These are phyloP conservation scores for Withania somnifera DNA, from an alignment of 305 asterid genomes.

Conservation along the genomic window DNA sequence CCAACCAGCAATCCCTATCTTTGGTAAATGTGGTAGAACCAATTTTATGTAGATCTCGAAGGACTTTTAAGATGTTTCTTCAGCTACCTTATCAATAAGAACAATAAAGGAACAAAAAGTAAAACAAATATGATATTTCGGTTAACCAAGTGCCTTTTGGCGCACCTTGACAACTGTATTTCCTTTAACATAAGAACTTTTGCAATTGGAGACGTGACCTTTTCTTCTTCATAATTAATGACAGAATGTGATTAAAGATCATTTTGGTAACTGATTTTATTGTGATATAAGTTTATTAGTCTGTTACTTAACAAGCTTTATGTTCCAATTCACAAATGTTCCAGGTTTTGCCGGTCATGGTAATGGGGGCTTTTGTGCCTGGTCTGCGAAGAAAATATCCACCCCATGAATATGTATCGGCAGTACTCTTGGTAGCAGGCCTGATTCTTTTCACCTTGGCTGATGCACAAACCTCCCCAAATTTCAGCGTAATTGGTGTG, in stretches of 20 bases:
- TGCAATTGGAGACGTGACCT: too few relatives aligned
- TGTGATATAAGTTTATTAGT: background rate
- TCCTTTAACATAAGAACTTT: background rate
- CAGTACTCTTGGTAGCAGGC: constrained; percentile 69
- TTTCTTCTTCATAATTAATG: background rate
- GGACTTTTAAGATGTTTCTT: background rate
- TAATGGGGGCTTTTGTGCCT: constrained; percentile 89
- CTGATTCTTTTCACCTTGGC: constrained; percentile 86
- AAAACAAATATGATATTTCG: background rate
- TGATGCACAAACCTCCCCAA: constrained; percentile 77
- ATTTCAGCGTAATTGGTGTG: constrained; percentile 71
- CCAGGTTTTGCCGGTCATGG: constrained; percentile 90
- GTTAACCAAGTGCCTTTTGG: background rate
- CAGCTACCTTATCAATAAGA: background rate
- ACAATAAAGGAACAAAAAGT: background rate
- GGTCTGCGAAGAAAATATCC: constrained; percentile 82
- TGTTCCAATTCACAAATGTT: background rate
- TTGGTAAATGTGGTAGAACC: background rate
- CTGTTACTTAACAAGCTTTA: background rate
- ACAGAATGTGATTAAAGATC: background rate
- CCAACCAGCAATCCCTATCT: background rate
- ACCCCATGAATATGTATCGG: constrained; percentile 68
- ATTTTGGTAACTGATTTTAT: background rate
- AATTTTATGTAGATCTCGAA: background rate
- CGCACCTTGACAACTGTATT: background rate